Evolutionary conservation across 2,329 filamentous ascomycete genomes (phyloP).

Genomic region (Beauveria sp.): DNA sequence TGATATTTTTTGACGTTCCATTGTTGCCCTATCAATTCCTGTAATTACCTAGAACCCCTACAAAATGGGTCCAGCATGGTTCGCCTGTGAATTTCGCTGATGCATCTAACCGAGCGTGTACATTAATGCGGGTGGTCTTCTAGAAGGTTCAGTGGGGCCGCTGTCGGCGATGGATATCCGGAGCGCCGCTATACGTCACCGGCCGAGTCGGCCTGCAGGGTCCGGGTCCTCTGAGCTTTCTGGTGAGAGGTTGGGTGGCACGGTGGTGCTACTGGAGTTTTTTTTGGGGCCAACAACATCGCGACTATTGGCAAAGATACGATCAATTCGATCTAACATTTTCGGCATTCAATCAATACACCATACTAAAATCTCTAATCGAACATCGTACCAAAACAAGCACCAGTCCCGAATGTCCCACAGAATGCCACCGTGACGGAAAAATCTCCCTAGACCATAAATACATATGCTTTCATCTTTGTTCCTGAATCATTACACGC

Average conservation of each 20-base stretch:
- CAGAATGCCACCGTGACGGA: no score
- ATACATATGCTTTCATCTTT: slow-evolving; percentile 1
- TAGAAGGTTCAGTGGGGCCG: slow-evolving; percentile 39
- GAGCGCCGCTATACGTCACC: slow-evolving; percentile 4
- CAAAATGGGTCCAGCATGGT: slow-evolving; percentile 3
- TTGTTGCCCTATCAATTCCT: background rate
- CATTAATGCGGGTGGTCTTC: slow-evolving; percentile 29
- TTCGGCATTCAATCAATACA: background rate
- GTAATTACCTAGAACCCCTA: slow-evolving; percentile 7
- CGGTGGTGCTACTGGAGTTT: no score
- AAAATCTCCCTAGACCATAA: background rate
- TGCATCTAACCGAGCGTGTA: slow-evolving; percentile 26
- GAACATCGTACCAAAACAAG: background rate
- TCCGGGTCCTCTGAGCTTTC: background rate
- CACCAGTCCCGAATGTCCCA: background rate
- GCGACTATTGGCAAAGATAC: background rate
- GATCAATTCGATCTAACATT: background rate
- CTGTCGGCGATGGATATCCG: background rate
- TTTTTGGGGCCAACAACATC: background rate
- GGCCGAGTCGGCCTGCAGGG: background rate
- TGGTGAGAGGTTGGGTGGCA: background rate
- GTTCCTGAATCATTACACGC: background rate
- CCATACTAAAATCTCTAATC: background rate
- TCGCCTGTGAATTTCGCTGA: background rate
- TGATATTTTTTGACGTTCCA: background rate